Base-by-base conservation (phyloP, 2,329 filamentous ascomycete genomes). In the Botryotinia narcissicola region DNA sequence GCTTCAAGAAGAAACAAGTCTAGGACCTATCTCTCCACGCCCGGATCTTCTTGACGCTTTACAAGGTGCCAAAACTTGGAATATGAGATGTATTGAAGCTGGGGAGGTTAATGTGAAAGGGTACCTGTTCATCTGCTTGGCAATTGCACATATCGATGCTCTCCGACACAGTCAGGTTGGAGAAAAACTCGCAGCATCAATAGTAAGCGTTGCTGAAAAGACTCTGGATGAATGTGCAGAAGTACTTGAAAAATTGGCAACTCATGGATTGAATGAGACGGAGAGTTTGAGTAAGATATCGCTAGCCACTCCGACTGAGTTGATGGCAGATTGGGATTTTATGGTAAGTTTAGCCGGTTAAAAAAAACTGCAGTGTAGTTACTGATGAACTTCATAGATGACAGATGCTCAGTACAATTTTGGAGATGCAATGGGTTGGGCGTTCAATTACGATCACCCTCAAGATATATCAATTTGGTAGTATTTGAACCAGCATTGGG, bases 51-150 rank as follows among this genome's bases (percentile, higher is more conserved):
- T 86, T 0, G 78, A 78, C 2, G 80, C 84, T 1, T 37, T 89
- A 7, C 78, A 83, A 0, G 84, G 87, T 18, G 80, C 82, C 0
- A 83, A 78, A 10, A 74, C 70, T 5, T 84, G 83, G 83, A 77
- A 75, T 3, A 75, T 82, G 48, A 76, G 77, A 22, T 80, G 82
- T 20, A 77, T 85, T n/a, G 79, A 78, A 35, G 81, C 83, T 0
- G 84, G 84, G 2, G 84, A 85, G 78, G 84, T 83, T 4, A 85
- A 85, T 54, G 77, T 82, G 48, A 86, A 86, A 74, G 82, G 82
- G 7, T 81, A 83, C 61, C 48, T 81, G 40, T 72, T 81, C n/a
- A 78, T 76, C n/a, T 76, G 76, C 25, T 80, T 83, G 42, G 81
- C 86, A 40, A 69, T 81, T 22, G 81, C 83, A 0, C 83, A 87